Percentiles rank a stretch among this genome's conserved stretches.
Conservation (phyloP, 148 eudicot species). For the Rhododendron williamsianum region DNA sequence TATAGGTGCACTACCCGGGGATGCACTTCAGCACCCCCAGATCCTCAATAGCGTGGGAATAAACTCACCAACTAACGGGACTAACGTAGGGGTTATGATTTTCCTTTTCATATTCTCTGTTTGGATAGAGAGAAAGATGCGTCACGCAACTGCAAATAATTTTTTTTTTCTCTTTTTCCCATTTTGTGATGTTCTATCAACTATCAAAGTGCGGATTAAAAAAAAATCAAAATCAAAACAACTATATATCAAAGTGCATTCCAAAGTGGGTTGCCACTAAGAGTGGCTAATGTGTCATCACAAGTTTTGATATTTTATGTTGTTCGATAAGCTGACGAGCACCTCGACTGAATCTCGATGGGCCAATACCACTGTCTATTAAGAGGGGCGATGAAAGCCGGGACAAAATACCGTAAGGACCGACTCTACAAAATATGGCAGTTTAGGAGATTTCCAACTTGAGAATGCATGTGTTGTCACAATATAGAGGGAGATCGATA, state of each 20-base stretch:
- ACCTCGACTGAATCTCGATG: not conserved
- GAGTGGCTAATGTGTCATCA: slow-evolving; percentile 22
- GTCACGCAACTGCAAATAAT: not conserved
- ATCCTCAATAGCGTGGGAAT: too few relatives aligned
- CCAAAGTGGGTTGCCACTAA: slow-evolving; percentile 17
- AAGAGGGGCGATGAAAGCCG: too few relatives aligned
- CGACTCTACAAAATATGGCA: not conserved
- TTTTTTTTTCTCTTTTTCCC: not conserved
- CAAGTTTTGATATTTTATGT: not conserved
- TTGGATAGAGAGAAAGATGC: slow-evolving; percentile 15
- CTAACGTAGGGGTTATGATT: not conserved
- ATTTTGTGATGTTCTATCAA: slow-evolving; percentile 5
- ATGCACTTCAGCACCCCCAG: too few relatives aligned
- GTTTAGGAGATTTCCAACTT: not conserved
- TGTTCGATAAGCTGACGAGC: not conserved
- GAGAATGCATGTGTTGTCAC: not conserved
- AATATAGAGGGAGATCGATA: not conserved
- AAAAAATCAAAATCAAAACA: not conserved
- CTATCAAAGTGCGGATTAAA: not conserved
- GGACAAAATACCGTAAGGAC: not conserved
- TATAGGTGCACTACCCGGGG: too few relatives aligned
- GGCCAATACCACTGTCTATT: not conserved
- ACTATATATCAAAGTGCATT: slow-evolving; percentile 10
- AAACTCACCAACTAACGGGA: too few relatives aligned
- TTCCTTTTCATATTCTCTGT: slow-evolving; percentile 17